These are phyloP conservation scores for Backusella sp. DNA, from an alignment of 192 early-diverging fungal species.

Conservation along the genomic window DNA sequence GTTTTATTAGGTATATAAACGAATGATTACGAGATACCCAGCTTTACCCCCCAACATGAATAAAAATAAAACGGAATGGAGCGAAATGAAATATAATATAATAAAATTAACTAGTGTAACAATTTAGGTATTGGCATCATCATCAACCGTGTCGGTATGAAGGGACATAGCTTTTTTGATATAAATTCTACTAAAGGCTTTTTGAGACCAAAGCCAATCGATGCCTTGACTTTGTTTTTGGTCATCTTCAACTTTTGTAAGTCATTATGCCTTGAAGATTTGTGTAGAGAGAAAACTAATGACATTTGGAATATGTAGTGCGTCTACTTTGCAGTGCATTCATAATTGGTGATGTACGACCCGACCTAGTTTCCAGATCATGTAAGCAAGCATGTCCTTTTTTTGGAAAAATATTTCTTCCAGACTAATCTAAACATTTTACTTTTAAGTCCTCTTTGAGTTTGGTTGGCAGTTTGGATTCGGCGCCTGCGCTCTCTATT, in stretches of 20 bases:
- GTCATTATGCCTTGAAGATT: not conserved
- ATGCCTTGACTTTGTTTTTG: slow-evolving; percentile 15
- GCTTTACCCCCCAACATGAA: not conserved
- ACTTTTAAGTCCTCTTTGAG: slow-evolving; percentile 24
- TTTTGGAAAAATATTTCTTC: not conserved
- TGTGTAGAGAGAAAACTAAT: not conserved
- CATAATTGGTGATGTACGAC: slow-evolving; percentile 21
- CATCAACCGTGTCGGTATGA: slow-evolving; percentile 10
- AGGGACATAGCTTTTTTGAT: slow-evolving; percentile 27
- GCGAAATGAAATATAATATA: not conserved
- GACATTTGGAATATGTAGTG: not conserved
- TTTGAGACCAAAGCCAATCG: slow-evolving; percentile 30
- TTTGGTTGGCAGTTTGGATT: slow-evolving; percentile 32
- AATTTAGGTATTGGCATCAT: slow-evolving; percentile 20
- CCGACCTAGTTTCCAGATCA: slow-evolving; percentile 19
- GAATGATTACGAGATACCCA: not conserved
- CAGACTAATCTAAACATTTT: not conserved
- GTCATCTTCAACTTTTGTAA: slow-evolving; percentile 26
- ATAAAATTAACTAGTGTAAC: not conserved
- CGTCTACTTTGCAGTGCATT: slow-evolving; percentile 22
- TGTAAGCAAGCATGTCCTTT: slow-evolving; percentile 15
- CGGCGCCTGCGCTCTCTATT: slow-evolving; percentile 23
- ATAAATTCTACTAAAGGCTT: slow-evolving; percentile 7
- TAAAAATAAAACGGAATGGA: not conserved
- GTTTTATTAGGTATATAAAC: slow-evolving; percentile 10